A percentile compares a stretch with the other conserved stretches of the same genome.
Evolutionary conservation across 2,329 filamentous ascomycete species (phyloP).

Genomic region (Anisogramma anomala): DNA sequence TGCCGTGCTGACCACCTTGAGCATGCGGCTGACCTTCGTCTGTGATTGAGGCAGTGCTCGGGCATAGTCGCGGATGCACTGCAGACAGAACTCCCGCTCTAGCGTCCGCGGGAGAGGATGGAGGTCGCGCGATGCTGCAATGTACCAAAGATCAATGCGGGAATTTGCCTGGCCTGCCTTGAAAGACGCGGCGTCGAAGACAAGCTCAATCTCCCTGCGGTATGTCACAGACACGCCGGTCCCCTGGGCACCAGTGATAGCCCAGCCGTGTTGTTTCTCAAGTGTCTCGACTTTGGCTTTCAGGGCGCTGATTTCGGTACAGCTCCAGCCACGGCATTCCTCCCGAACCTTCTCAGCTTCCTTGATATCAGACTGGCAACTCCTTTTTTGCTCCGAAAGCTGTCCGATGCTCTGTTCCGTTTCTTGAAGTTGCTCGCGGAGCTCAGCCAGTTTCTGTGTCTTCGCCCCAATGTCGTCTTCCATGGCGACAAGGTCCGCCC

Average conservation of each 20-base stretch:
- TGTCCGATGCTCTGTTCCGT: constrained; percentile 54
- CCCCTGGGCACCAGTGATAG: constrained; percentile 51
- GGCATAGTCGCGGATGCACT: constrained; percentile 57
- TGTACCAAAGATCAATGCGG: constrained; percentile 58
- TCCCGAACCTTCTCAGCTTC: constrained; percentile 76
- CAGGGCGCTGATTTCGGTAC: constrained; percentile 65
- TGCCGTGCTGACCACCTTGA: constrained; percentile 45
- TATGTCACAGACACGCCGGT: constrained; percentile 63
- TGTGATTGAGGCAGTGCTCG: constrained; percentile 48
- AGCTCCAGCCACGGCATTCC: constrained; percentile 81
- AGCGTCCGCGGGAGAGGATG: constrained; percentile 44
- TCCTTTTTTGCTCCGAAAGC: constrained; percentile 53
- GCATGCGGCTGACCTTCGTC: constrained; percentile 45
- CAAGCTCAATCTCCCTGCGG: constrained; percentile 58
- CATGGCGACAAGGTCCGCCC: constrained; percentile 53
- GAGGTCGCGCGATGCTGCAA: constrained; percentile 46
- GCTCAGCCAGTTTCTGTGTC: constrained; percentile 51
- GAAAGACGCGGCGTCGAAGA: constrained; percentile 58
- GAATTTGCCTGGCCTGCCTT: constrained; percentile 33
- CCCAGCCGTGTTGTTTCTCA: constrained; percentile 59
- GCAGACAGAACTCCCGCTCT: constrained; percentile 65
- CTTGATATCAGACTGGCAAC: constrained; percentile 61
- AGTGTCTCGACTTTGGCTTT: constrained; percentile 58
- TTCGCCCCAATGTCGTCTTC: constrained; percentile 61
- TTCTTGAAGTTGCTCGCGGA: constrained; percentile 55